Percentiles rank a stretch among this genome's conserved stretches.
phyloP scores from a whole-genome alignment of 257 asterid genomes.

The Nyctanthes arbortristis region DNA sequence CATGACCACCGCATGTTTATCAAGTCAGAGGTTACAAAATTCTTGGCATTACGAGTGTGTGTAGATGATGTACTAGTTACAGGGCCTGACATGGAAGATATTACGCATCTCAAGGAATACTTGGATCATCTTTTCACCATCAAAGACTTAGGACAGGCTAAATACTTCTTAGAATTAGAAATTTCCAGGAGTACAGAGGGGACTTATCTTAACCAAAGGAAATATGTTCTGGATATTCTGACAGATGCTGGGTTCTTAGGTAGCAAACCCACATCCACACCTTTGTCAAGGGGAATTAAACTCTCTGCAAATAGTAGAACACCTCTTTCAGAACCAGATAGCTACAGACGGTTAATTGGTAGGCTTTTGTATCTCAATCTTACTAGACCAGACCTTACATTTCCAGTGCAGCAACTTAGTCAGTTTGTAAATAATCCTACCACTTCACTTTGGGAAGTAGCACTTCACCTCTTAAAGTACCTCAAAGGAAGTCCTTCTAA shows the following conservation, averaged over 20 bases:
- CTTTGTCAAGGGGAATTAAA: background rate
- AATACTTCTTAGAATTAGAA: constrained; percentile 20
- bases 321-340: background rate
- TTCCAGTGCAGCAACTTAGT: background rate
- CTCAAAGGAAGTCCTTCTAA: background rate
- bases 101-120: background rate
- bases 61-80: background rate
- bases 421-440: background rate
- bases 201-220: background rate
- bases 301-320: background rate
- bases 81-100: background rate
- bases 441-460: background rate
- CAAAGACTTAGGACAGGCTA: background rate
- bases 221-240: constrained; percentile 3
- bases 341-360: background rate
- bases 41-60: background rate
- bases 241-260: background rate
- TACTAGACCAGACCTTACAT: no score
- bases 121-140: background rate
- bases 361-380: background rate
- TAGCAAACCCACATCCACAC: background rate
- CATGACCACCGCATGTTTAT: background rate
- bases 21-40: no score
- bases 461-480: background rate
- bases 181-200: background rate